Conservation (phyloP, 371 early-diverging fungal species). For the Synchytrium microbalum region DNA sequence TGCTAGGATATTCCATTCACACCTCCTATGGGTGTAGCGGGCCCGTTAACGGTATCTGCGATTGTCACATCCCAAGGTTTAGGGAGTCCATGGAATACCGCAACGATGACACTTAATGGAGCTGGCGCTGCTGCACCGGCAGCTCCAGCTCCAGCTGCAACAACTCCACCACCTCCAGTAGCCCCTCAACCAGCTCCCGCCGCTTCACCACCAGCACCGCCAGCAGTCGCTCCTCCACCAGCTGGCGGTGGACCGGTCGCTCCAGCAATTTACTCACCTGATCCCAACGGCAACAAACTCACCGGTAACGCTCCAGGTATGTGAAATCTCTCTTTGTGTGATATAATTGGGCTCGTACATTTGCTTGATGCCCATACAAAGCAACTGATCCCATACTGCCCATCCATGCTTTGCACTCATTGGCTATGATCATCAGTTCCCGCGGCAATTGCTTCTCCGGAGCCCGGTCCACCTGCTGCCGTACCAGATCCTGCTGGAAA, state of each 20-base stretch:
- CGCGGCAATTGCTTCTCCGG: no score
- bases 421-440: no score
- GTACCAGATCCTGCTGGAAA: no score
- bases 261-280: neutral
- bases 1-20: neutral
- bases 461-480: no score
- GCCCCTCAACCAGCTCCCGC: neutral
- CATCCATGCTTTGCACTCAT: no score
- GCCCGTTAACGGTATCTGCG: neutral
- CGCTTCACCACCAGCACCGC: neutral
- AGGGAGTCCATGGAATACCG: neutral
- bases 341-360: no score
- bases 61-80: neutral
- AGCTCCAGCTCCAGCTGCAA: neutral
- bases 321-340: no score
- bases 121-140: neutral
- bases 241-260: neutral
- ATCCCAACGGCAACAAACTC: no score
- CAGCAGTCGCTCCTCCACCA: neutral
- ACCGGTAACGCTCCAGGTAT: no score
- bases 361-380: no score
- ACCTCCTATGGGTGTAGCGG: neutral
- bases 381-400: no score
- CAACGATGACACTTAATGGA: neutral
- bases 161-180: neutral